Evolutionary conservation across 2,329 filamentous ascomycete genomes (phyloP), one percentile per base, ranked within the genome.

Genomic region (Spiromastix sp.): DNA sequence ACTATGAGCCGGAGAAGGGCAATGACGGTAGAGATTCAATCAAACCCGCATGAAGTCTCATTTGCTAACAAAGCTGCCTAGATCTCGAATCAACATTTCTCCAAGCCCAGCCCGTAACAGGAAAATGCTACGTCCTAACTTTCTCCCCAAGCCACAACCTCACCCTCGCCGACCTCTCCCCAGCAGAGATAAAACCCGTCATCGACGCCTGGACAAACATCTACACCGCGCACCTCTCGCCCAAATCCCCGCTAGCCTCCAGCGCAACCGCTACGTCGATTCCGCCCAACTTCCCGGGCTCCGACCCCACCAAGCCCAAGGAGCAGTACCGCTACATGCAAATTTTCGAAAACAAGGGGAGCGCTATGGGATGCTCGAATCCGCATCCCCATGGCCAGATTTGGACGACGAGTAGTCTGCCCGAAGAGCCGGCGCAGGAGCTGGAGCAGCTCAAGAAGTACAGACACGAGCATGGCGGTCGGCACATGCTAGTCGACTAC

Each of bases 301-400:
- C 63, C 15, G 52, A 51, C 32, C 54, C 72, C 12, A 47, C 63
- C 5, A 61, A 64, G 18, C 80, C 85, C 4, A 76, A 71, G 34
- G 73, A 82, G 35, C 85, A 93, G 60, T 85, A 93, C 50, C 77
- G 82, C 36, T 96, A 93, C 64, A 95, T 98, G 87, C 91, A 98
- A 57, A 96, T 98, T 45, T 98, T 98, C 44, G 91, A 98, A 65
- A 98, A 98, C 68, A 98, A 98, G 64, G 91, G 91, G 34, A 78
- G 83, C 1, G 85, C 89, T 8, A 98, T 98, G 91, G 91, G 91
- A 34, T 98, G 91, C 67, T 96, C 89, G 2, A 98, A 98, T 58
- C 91, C 91, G 1, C 91, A 98, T 58, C 91, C 91, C 1, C 91
- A 98, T 62, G 89, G 91, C 40, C 91, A 98, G 59, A 72, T 95